Conservation (phyloP, 1,139 yeast species). For the Saccharomyces hybrid region DNA sequence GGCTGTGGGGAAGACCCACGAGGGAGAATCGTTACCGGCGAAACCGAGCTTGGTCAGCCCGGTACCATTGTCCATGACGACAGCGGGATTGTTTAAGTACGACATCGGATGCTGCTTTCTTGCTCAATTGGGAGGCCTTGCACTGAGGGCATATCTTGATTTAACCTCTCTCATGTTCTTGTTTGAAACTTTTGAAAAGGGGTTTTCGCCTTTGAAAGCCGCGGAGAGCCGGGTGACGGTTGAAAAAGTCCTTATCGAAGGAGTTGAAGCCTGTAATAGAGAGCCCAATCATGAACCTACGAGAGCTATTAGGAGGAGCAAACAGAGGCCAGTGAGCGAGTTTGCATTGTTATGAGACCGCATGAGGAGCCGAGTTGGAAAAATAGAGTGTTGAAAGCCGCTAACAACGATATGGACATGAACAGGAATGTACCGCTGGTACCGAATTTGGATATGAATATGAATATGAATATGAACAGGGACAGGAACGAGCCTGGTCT, state of each 20-base stretch:
- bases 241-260: not conserved
- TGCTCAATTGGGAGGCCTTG: not conserved
- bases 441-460: not conserved
- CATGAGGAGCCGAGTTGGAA: not conserved
- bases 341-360: not conserved
- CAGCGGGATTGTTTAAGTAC: conserved; percentile 70
- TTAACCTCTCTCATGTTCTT: not conserved
- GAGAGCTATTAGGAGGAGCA: not conserved
- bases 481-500: not conserved
- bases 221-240: not conserved
- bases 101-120: conserved; percentile 28
- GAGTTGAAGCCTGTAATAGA: not conserved
- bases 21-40: conserved; percentile 97
- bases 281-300: not conserved
- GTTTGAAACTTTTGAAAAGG: conserved; percentile 1
- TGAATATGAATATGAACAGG: not conserved
- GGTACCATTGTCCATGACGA: conserved; percentile 91
- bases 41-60: conserved; percentile 95
- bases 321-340: not conserved
- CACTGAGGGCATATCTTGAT: not conserved
- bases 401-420: not conserved
- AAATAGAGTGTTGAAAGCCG: not conserved
- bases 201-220: not conserved
- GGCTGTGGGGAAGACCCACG: conserved; percentile 95
- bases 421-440: not conserved